Evolutionary conservation across 352 stramenopile species (phyloP).

Genomic region (Pythium brassicae): DNA sequence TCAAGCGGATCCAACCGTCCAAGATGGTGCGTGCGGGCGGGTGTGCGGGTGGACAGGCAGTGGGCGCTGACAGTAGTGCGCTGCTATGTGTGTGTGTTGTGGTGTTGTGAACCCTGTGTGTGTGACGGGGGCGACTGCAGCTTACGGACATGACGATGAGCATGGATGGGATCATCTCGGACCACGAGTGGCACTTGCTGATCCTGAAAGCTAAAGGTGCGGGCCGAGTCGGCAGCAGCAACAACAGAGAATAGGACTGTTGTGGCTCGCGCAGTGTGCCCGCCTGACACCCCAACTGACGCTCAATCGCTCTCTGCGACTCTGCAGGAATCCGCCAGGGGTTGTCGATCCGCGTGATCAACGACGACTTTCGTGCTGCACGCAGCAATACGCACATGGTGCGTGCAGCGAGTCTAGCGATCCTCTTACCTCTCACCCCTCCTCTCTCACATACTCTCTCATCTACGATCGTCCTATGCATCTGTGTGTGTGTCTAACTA

Average conservation of each 20-base stretch:
- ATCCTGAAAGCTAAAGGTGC: constrained; percentile 79
- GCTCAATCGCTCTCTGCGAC: neutral
- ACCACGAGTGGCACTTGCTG: constrained; percentile 83
- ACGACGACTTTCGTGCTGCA: constrained; percentile 46
- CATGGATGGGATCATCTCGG: constrained; percentile 81
- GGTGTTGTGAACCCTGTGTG: neutral
- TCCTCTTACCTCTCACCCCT: neutral
- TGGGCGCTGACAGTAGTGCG: too few species aligned
- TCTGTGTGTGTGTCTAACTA: neutral
- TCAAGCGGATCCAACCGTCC: constrained; percentile 73
- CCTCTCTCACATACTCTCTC: neutral
- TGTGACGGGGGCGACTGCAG: constrained; percentile 17
- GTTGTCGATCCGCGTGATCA: constrained; percentile 74
- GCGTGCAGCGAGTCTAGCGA: constrained; percentile 1
- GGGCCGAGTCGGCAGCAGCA: too few species aligned
- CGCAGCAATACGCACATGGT: constrained; percentile 69
- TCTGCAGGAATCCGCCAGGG: constrained; percentile 65
- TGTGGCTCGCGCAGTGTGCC: neutral
- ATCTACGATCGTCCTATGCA: neutral
- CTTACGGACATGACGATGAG: constrained; percentile 82
- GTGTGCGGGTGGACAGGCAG: too few species aligned
- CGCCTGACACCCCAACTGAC: neutral
- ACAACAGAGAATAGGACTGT: neutral
- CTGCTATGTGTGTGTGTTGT: neutral
- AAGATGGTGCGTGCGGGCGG: constrained; percentile 56